Evolutionary conservation across 148 eudicot genomes (phyloP).

Genomic region (Diospyros lotus): DNA sequence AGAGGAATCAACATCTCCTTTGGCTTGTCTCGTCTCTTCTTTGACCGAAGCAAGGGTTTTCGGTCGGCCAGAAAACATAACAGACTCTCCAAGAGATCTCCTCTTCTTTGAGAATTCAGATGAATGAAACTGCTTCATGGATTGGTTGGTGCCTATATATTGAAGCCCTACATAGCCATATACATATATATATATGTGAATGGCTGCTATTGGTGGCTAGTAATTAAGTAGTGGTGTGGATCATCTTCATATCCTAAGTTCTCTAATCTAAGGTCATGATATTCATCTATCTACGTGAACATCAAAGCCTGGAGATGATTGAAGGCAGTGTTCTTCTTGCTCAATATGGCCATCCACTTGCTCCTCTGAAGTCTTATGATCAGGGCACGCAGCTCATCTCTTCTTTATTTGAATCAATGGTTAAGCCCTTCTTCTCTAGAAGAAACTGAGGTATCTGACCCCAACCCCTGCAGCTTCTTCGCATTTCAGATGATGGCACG

Average conservation of each 20-base stretch:
- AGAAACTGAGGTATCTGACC: slow-evolving; percentile 18
- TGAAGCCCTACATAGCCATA: slow-evolving; percentile 11
- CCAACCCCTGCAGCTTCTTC: slow-evolving; percentile 31
- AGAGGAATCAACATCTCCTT: slow-evolving; percentile 11
- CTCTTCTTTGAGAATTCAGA: slow-evolving; percentile 26
- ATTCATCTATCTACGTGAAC: slow-evolving; percentile 50
- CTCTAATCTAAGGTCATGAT: slow-evolving; percentile 15
- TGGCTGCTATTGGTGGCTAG: slow-evolving; percentile 22
- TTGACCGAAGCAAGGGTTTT: slow-evolving; percentile 45
- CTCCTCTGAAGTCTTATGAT: slow-evolving; percentile 51
- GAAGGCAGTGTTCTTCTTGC: slow-evolving; percentile 47
- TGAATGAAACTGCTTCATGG: slow-evolving; percentile 14
- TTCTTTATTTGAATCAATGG: slow-evolving; percentile 10
- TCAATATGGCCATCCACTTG: slow-evolving; percentile 29
- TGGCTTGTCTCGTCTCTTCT: slow-evolving; percentile 37
- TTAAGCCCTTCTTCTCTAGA: slow-evolving; percentile 18
- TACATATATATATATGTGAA: slow-evolving; percentile 4
- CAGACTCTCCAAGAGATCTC: slow-evolving; percentile 23
- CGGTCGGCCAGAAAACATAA: slow-evolving; percentile 33
- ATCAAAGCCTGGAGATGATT: slow-evolving; percentile 69
- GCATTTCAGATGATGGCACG: slow-evolving; percentile 19
- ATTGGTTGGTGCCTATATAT: slow-evolving; percentile 23
- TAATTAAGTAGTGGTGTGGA: slow-evolving; percentile 21
- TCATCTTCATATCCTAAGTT: slow-evolving; percentile 40
- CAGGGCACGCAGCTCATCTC: slow-evolving; percentile 35